Evolutionary conservation across 805 yeast species (phyloP).

Genomic region (Suhomyces pyralidae): DNA sequence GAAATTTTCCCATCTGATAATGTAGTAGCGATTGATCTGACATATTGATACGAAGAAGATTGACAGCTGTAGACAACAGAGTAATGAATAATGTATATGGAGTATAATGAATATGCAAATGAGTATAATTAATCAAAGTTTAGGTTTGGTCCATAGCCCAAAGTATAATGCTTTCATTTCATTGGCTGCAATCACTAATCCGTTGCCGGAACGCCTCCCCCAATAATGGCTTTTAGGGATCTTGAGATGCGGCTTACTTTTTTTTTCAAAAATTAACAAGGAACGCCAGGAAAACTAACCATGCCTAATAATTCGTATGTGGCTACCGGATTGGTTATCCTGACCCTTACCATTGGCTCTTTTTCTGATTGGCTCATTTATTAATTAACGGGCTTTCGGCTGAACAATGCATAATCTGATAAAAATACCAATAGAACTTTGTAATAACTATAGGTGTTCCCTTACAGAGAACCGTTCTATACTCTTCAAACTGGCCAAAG

Average conservation of each 20-base stretch:
- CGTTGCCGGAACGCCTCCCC: neutral
- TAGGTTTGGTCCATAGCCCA: no score
- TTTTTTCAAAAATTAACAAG: neutral
- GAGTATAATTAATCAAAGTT: no score
- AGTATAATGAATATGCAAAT: no score
- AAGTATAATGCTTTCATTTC: neutral
- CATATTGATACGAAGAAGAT: neutral
- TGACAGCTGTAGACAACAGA: neutral
- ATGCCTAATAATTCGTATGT: neutral
- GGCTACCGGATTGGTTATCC: neutral
- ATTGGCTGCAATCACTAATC: neutral
- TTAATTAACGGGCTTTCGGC: no score
- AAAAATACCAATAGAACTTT: no score
- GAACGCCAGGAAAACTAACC: neutral
- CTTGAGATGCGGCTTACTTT: neutral
- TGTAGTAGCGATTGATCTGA: neutral
- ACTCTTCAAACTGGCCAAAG: no score
- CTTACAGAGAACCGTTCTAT: no score
- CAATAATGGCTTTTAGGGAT: neutral
- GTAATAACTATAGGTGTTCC: no score
- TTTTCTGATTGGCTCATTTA: neutral
- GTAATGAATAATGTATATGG: no score
- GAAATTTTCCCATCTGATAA: neutral
- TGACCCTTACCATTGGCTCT: neutral
- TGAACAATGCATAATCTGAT: no score